phyloP scores from a whole-genome alignment of 768 basidiomycete genomes.

The Tricholoma flavovirens region DNA sequence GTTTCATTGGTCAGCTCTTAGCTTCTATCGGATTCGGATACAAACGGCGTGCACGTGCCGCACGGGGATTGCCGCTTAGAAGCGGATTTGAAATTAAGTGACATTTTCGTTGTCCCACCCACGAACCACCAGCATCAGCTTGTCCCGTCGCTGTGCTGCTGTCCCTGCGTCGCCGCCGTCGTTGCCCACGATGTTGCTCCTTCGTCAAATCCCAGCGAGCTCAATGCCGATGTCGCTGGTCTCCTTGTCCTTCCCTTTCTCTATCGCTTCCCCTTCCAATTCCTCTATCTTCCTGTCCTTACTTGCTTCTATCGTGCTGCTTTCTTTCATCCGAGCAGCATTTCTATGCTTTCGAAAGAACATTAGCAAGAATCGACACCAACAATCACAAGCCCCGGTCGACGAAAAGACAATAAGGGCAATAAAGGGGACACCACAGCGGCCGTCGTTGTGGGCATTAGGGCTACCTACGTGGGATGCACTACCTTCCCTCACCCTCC shows the following conservation, averaged over 20 bases:
- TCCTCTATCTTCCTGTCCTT: constrained; percentile 22
- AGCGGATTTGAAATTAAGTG: constrained; percentile 11
- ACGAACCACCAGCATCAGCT: constrained; percentile 17
- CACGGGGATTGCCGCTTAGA: constrained; percentile 13
- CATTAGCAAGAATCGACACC: constrained; percentile 7
- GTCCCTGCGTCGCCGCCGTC: constrained; percentile 13
- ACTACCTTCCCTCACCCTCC: constrained; percentile 19
- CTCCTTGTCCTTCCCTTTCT: constrained; percentile 11
- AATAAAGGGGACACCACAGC: constrained; percentile 7
- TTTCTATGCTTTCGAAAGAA: constrained; percentile 11
- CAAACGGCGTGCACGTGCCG: background rate
- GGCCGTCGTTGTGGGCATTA: constrained; percentile 19
- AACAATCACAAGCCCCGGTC: constrained; percentile 9
- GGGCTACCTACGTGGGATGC: constrained; percentile 20
- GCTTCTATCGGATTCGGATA: too few relatives aligned
- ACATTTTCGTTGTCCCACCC: constrained; percentile 7
- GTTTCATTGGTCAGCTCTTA: too few relatives aligned
- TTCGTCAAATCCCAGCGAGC: constrained; percentile 17
- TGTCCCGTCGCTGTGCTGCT: constrained; percentile 11
- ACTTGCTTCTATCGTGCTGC: constrained; percentile 21
- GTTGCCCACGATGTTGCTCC: constrained; percentile 19
- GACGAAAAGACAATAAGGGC: constrained; percentile 12
- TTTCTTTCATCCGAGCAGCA: constrained; percentile 19
- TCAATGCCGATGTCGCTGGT: constrained; percentile 13
- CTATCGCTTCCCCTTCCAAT: constrained; percentile 18